Conservation (phyloP, 805 yeast species). For the Cyberlindnera saturnus region DNA sequence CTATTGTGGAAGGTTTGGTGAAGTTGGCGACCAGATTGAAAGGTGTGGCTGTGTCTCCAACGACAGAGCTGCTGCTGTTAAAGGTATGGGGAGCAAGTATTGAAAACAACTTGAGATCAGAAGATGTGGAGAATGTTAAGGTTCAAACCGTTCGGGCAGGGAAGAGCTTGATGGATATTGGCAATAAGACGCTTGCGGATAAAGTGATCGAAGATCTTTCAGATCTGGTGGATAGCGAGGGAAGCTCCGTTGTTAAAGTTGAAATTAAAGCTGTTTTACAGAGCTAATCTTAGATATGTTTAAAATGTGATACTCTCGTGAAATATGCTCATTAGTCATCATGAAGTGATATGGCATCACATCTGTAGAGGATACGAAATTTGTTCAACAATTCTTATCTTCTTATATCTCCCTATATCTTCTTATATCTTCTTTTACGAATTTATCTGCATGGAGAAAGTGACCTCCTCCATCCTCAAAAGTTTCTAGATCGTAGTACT, state of each 20-base stretch:
- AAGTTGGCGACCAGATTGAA: slow-evolving; percentile 15
- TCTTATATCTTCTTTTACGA: too few relatives aligned
- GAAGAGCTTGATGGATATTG: slow-evolving; percentile 16
- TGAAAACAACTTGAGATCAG: slow-evolving; percentile 28
- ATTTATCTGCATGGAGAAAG: too few relatives aligned
- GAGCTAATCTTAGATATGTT: slow-evolving; percentile 33
- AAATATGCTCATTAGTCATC: background rate
- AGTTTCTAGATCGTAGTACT: too few relatives aligned
- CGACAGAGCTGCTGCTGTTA: slow-evolving; percentile 6
- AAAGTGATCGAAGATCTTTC: slow-evolving; percentile 22
- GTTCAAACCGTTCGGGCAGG: slow-evolving; percentile 41
- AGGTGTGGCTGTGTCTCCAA: slow-evolving; percentile 3
- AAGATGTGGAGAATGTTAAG: slow-evolving; percentile 54
- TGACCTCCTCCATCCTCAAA: too few relatives aligned
- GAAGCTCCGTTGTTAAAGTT: slow-evolving; percentile 40
- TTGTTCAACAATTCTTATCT: too few relatives aligned
- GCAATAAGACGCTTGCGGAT: slow-evolving; percentile 8
- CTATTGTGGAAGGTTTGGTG: slow-evolving; percentile 36
- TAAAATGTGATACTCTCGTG: slow-evolving; percentile 19
- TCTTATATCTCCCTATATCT: too few relatives aligned
- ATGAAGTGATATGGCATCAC: background rate
- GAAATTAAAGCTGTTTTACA: slow-evolving; percentile 22
- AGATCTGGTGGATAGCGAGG: slow-evolving; percentile 28
- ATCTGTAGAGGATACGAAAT: too few relatives aligned
- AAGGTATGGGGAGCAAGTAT: slow-evolving; percentile 23